Base-by-base conservation (phyloP, 176 grass and related monocot species). In the Ensete glaucum region DNA sequence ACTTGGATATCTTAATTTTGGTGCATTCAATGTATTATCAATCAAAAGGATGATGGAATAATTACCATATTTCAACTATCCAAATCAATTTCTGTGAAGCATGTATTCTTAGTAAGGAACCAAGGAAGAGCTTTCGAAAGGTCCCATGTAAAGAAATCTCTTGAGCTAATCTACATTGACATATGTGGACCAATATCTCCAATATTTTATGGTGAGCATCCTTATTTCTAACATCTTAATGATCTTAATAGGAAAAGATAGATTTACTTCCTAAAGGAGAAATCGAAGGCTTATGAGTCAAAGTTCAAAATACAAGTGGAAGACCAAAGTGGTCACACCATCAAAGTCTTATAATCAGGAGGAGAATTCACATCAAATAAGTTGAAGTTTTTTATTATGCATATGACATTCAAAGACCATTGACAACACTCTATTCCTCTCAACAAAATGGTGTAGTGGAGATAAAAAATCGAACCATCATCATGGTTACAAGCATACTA, bases 391-490 rank as follows among this genome's bases (percentile, higher is more conserved):
- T 62, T 5, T 5, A 19, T 3, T 34, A 50, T 50, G 13, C 53
- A 7, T 71, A 72, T 0, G 17, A 58, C 16, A 59, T 56, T 11
- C 53, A 54, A 54, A 54, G 9, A 54, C 6, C 12, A 14, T 56
- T 56, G 6, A 11, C 16, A 64, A 7, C 27, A 11, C 1, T 19
- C 67, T 10, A 23, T 26, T 24, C 64, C 19, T 26, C 62, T 14
- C 48, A 78, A n/a, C 34, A 78, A n/a, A 78, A 78, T 69, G 19
- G 62, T 11, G 43, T 78, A 11, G 50, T 55, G 1, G 49, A 69
- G 26, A 78, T 26, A 17, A 68, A 62, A 29, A 78, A 78, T 22
- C 16, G 66, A 54, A 69, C 34, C 8, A 29, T 69, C 0, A 0
- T 78, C 19, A 78, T 78, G 60, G 62, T 17, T 6, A 25, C 49